phyloP scores from a whole-genome alignment of 176 grass and related monocot genomes.

The Carex parvula region DNA sequence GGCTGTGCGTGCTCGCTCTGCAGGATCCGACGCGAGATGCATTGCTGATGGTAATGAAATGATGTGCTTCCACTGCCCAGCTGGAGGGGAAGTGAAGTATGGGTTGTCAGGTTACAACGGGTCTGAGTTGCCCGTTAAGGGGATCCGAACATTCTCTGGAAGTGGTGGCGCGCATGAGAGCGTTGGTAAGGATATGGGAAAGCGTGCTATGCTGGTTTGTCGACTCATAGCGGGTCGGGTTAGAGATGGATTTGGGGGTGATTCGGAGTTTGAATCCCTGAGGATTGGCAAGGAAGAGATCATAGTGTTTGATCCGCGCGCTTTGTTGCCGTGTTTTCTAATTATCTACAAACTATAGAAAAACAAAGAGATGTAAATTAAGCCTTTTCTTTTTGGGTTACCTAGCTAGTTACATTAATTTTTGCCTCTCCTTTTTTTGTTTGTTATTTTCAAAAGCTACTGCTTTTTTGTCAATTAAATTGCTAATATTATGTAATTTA shows the following conservation, averaged over 20 bases:
- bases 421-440: background rate
- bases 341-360: slow-evolving; percentile 31
- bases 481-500: background rate
- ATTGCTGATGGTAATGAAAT: slow-evolving; percentile 21
- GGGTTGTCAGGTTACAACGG: background rate
- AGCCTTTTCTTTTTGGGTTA: background rate
- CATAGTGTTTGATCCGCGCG: slow-evolving; percentile 26
- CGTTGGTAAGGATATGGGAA: background rate
- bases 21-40: slow-evolving; percentile 16
- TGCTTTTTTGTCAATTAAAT: background rate
- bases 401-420: background rate
- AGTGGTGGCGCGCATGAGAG: slow-evolving; percentile 29
- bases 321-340: slow-evolving; percentile 30
- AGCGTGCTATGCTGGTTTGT: slow-evolving; percentile 29
- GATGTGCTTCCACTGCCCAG: slow-evolving; percentile 14
- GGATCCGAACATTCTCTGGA: slow-evolving; percentile 23
- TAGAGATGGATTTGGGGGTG: background rate
- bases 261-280: slow-evolving; percentile 13
- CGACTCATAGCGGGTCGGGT: slow-evolving; percentile 31
- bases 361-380: background rate
- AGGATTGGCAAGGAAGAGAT: slow-evolving; percentile 22
- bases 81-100: background rate
- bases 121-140: background rate
- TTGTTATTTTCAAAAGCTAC: background rate
- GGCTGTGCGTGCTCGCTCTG: background rate